These are phyloP conservation scores for Boechera stricta DNA, from an alignment of 345 rosid genomes.

Conservation along the genomic window DNA sequence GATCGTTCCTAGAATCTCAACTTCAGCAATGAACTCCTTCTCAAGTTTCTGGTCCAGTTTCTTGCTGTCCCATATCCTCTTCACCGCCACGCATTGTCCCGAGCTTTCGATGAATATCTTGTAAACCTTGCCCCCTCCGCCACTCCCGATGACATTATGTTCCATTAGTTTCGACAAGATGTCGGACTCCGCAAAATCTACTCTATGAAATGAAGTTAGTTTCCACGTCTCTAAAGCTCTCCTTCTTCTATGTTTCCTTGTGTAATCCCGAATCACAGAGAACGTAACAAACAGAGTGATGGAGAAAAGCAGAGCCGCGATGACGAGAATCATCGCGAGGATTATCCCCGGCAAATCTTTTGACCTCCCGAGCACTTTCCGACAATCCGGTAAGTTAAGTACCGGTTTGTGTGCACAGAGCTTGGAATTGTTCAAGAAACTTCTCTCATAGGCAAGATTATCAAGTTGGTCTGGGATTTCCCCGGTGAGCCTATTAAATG, in stretches of 20 bases:
- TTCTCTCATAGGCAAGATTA: conserved; percentile 67
- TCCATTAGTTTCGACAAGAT: conserved; percentile 73
- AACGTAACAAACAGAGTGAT: conserved; percentile 45
- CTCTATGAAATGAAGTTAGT: conserved; percentile 76
- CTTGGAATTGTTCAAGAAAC: conserved; percentile 71
- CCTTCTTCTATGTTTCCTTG: conserved; percentile 46
- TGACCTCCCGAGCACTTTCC: conserved; percentile 32
- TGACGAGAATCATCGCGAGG: conserved; percentile 54
- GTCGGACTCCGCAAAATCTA: conserved; percentile 66
- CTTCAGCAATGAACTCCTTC: conserved; percentile 81
- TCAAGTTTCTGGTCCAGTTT: conserved; percentile 62
- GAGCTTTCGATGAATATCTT: conserved; percentile 48
- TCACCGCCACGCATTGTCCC: conserved; percentile 79
- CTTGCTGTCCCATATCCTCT: conserved; percentile 71
- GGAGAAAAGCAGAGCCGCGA: conserved; percentile 48
- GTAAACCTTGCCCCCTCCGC: conserved; percentile 93
- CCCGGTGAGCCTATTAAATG: conserved; percentile 75
- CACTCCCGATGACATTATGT: conserved; percentile 79
- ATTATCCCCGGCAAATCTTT: conserved; percentile 51
- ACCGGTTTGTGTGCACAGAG: conserved; percentile 65
- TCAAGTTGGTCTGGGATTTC: conserved; percentile 57
- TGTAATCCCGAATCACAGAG: conserved; percentile 55
- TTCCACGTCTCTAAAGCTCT: conserved; percentile 67
- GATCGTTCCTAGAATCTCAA: conserved; percentile 73
- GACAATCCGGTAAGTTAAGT: conserved; percentile 64